Conservation (phyloP, 2,329 filamentous ascomycete species). For the Zopfia rhizophila region DNA sequence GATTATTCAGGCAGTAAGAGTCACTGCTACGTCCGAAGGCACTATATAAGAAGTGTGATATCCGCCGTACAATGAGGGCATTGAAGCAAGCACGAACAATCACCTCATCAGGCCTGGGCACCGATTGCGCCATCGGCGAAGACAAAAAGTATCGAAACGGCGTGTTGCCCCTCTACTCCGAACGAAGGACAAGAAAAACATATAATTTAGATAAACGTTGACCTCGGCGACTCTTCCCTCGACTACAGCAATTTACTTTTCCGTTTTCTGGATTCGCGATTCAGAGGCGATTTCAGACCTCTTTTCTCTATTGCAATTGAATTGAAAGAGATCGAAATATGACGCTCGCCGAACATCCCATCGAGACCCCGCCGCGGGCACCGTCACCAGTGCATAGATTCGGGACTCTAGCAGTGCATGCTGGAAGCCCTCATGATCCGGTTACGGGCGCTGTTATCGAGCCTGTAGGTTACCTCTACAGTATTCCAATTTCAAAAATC, state of each 20-base stretch:
- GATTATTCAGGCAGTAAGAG: slow-evolving; percentile 29
- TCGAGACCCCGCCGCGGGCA: slow-evolving; percentile 78
- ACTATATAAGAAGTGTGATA: slow-evolving; percentile 1
- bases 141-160: slow-evolving; percentile 29
- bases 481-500: background rate
- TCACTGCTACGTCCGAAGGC: slow-evolving; percentile 8
- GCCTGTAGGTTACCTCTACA: slow-evolving; percentile 62
- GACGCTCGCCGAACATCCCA: slow-evolving; percentile 62
- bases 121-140: slow-evolving; percentile 34
- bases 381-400: slow-evolving; percentile 82
- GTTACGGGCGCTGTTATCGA: slow-evolving; percentile 95
- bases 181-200: background rate
- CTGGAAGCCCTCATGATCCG: slow-evolving; percentile 89
- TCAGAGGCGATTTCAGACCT: background rate
- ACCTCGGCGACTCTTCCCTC: too few relatives aligned
- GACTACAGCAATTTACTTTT: too few relatives aligned
- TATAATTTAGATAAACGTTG: too few relatives aligned
- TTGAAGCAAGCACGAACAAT: too few relatives aligned
- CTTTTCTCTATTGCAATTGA: background rate
- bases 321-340: slow-evolving; percentile 38
- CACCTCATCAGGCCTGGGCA: background rate
- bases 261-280: background rate
- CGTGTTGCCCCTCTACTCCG: background rate
- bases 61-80: background rate
- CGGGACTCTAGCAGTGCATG: slow-evolving; percentile 94